Evolutionary conservation across 345 rosid genomes (phyloP).

Genomic region (Euclidium syriacum): DNA sequence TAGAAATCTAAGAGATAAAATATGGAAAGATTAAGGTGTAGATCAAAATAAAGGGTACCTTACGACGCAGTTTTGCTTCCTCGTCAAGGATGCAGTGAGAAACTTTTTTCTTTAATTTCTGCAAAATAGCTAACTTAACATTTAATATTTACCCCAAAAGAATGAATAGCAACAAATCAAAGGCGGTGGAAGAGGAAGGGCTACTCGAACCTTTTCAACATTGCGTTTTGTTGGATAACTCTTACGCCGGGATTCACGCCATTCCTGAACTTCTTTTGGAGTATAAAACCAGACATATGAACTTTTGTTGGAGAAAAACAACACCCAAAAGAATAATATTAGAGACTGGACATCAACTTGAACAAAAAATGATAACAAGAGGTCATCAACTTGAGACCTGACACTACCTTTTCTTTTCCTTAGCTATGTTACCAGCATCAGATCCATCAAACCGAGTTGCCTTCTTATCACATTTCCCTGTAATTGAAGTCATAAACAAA

Average conservation of each 20-base stretch:
- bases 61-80: constrained; percentile 52
- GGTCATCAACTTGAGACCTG: constrained; percentile 1
- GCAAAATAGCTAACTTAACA: constrained; percentile 25
- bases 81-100: constrained; percentile 28
- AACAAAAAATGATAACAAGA: constrained; percentile 13
- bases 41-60: constrained; percentile 45
- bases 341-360: constrained; percentile 1
- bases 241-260: constrained; percentile 80
- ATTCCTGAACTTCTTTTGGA: constrained; percentile 61
- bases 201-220: constrained; percentile 50
- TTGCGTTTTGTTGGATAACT: constrained; percentile 60
- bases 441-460: constrained; percentile 22
- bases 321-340: constrained; percentile 7
- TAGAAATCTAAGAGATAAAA: neutral
- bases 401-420: constrained; percentile 47
- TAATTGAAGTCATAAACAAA: neutral
- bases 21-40: neutral
- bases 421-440: constrained; percentile 27
- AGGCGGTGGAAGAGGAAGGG: constrained; percentile 5
- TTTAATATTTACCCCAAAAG: constrained; percentile 10
- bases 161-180: neutral
- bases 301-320: constrained; percentile 28
- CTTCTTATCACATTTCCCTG: constrained; percentile 41
- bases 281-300: constrained; percentile 43
- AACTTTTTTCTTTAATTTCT: constrained; percentile 41